These are phyloP conservation scores for Aspergillus calidoustus DNA, from an alignment of 2,329 filamentous ascomycete species.

Conservation along the genomic window DNA sequence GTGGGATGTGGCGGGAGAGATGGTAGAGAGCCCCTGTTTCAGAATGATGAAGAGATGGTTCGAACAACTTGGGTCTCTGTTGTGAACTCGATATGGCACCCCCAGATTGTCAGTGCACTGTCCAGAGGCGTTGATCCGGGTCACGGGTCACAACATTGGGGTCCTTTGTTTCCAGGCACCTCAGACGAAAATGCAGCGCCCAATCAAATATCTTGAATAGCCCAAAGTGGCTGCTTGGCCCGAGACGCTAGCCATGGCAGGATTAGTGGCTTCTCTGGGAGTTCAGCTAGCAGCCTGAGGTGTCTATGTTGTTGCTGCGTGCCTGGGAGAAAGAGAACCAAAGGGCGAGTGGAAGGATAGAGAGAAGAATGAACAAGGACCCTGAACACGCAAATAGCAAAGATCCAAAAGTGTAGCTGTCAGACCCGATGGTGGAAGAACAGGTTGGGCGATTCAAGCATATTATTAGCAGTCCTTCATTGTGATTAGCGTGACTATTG, in stretches of 20 bases:
- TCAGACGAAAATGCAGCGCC: background rate
- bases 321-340: background rate
- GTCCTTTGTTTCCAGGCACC: slow-evolving; percentile 19
- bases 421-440: background rate
- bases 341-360: background rate
- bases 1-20: background rate
- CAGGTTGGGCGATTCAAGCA: background rate
- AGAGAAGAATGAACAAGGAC: background rate
- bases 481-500: slow-evolving; percentile 18
- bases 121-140: background rate
- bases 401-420: background rate
- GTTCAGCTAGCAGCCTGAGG: slow-evolving; percentile 13
- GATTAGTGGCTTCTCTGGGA: slow-evolving; percentile 12
- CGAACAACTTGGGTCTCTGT: background rate
- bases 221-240: slow-evolving; percentile 10
- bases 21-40: background rate
- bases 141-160: slow-evolving; percentile 1
- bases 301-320: background rate
- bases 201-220: background rate
- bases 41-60: background rate
- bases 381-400: background rate
- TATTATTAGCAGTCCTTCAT: slow-evolving; percentile 8
- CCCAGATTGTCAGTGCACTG: background rate
- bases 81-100: background rate
- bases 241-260: background rate